phyloP scores from a whole-genome alignment of 2,329 filamentous ascomycete species.

The Cladosporium cucumerinum region DNA sequence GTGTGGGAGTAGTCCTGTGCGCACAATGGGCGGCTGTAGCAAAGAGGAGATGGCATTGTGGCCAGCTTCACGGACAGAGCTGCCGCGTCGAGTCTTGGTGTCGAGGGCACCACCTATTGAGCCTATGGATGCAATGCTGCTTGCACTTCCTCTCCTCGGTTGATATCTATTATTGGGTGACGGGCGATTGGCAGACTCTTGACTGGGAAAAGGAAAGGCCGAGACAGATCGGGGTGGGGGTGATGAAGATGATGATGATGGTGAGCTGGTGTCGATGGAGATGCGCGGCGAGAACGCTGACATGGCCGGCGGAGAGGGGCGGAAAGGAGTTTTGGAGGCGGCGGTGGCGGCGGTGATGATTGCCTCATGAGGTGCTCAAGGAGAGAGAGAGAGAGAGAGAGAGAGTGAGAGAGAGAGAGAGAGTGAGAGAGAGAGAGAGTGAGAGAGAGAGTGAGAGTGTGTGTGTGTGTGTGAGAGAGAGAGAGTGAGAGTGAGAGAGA shows the following conservation, averaged over 20 bases:
- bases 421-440: too few relatives aligned
- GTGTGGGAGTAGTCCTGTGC: conserved; percentile 81
- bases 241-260: too few relatives aligned
- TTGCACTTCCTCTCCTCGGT: conserved; percentile 72
- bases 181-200: conserved; percentile 51
- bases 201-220: conserved; percentile 57
- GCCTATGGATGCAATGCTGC: conserved; percentile 69
- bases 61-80: conserved; percentile 67
- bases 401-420: too few relatives aligned
- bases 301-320: conserved; percentile 24
- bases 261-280: conserved; percentile 48
- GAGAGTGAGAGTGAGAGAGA: too few relatives aligned
- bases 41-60: conserved; percentile 94
- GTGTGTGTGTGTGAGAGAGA: too few relatives aligned
- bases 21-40: conserved; percentile 84
- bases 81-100: conserved; percentile 54
- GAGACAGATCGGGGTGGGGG: conserved; percentile 33
- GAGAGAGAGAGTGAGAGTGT: too few relatives aligned
- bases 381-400: too few relatives aligned
- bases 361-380: conserved; percentile 23
- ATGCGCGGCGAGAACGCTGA: conserved; percentile 55
- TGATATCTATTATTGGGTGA: conserved; percentile 47
- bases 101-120: conserved; percentile 85
- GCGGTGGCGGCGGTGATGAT: conserved; percentile 11
- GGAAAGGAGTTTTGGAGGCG: conserved; percentile 1